These are phyloP conservation scores for Pichia sp. DNA, from an alignment of 1,139 yeast species.

Conservation along the genomic window DNA sequence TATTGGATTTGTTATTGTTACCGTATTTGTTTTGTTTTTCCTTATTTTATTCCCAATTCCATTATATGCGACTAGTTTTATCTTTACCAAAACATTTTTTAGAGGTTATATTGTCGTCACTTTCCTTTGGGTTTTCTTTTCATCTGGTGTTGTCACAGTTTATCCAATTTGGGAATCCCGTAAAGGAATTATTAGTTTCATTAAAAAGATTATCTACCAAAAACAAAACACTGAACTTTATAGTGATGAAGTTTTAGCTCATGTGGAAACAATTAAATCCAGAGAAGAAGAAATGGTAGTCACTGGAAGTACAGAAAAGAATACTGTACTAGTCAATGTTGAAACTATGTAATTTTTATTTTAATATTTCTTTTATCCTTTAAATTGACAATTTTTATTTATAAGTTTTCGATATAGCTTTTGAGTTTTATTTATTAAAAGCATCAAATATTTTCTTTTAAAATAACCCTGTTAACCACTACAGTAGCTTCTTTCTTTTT, in stretches of 20 bases:
- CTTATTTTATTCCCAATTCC: constrained; percentile 32
- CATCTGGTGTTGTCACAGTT: constrained; percentile 30
- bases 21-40: constrained; percentile 25
- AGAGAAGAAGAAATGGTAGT: background rate
- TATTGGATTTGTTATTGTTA: constrained; percentile 22
- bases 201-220: constrained; percentile 11
- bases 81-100: constrained; percentile 32
- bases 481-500: too few relatives aligned
- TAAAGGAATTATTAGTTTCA: constrained; percentile 18
- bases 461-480: too few relatives aligned
- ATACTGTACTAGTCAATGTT: constrained; percentile 1
- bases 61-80: constrained; percentile 31
- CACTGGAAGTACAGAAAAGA: background rate
- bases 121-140: constrained; percentile 34
- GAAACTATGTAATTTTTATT: background rate
- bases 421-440: too few relatives aligned
- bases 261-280: constrained; percentile 11
- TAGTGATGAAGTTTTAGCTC: constrained; percentile 11
- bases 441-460: too few relatives aligned
- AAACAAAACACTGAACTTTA: constrained; percentile 9
- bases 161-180: constrained; percentile 34
- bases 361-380: too few relatives aligned
- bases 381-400: too few relatives aligned
- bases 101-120: constrained; percentile 35
- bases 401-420: too few relatives aligned